Percentiles rank a stretch among this genome's conserved stretches.
These are phyloP conservation scores for Brettanomyces nanus DNA, from an alignment of 805 yeast species.

Conservation along the genomic window DNA sequence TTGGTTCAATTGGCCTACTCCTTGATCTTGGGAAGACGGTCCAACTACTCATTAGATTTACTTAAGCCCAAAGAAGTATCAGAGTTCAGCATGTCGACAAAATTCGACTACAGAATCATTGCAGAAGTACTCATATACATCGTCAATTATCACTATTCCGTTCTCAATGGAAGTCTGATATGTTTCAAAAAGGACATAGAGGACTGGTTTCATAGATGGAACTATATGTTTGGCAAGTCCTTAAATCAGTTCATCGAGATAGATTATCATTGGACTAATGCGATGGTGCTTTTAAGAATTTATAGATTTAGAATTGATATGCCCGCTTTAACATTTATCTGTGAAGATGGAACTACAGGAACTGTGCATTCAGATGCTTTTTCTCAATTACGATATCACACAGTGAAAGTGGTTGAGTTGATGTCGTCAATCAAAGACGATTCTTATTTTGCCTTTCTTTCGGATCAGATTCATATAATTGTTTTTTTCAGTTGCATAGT, in stretches of 20 bases:
- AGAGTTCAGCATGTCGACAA: slow-evolving; percentile 54
- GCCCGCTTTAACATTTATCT: not conserved
- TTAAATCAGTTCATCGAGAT: slow-evolving; percentile 68
- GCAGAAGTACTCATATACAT: slow-evolving; percentile 61
- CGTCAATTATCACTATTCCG: slow-evolving; percentile 50
- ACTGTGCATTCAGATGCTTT: not conserved
- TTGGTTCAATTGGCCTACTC: slow-evolving; percentile 62
- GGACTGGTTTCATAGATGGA: slow-evolving; percentile 65
- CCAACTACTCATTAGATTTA: slow-evolving; percentile 32
- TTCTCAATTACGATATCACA: not conserved
- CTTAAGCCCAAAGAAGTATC: slow-evolving; percentile 28
- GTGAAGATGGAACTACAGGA: not conserved
- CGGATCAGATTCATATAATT: slow-evolving; percentile 59
- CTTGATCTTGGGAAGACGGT: slow-evolving; percentile 43
- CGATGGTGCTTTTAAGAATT: slow-evolving; percentile 32
- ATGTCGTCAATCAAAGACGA: slow-evolving; percentile 31
- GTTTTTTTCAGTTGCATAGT: slow-evolving; percentile 35
- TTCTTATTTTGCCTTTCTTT: slow-evolving; percentile 57
- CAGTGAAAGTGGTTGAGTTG: slow-evolving; percentile 28
- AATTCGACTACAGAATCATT: slow-evolving; percentile 77
- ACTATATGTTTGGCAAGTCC: slow-evolving; percentile 58
- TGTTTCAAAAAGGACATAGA: slow-evolving; percentile 32
- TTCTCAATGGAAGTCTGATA: slow-evolving; percentile 21
- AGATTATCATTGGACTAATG: slow-evolving; percentile 54
- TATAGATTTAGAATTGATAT: slow-evolving; percentile 6